phyloP scores from a whole-genome alignment of 371 early-diverging fungal species.

The Actinomortierella wolfii region DNA sequence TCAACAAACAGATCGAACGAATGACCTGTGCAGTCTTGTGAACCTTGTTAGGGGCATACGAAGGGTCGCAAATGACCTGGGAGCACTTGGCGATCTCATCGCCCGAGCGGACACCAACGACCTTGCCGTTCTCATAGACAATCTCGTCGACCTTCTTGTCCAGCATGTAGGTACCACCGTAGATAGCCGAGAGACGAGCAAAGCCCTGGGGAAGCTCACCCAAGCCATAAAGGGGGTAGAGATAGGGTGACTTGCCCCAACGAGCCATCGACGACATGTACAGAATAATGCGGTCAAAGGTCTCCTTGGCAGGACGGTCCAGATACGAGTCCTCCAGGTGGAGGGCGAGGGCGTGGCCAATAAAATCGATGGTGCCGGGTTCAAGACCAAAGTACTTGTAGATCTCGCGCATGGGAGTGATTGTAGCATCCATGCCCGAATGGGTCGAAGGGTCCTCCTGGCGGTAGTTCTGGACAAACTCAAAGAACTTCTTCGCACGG shows the following conservation, averaged over 20 bases:
- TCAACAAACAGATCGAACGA: conserved; percentile 94
- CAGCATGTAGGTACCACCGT: conserved; percentile 99
- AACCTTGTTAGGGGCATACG: conserved; percentile 84
- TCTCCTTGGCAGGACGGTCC: conserved; percentile 85
- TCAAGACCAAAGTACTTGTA: conserved; percentile 94
- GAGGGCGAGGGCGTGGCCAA: conserved; percentile 99
- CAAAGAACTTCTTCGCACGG: conserved; percentile 95
- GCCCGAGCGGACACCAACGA: conserved; percentile 89
- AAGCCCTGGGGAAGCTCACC: conserved; percentile 99
- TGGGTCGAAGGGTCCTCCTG: conserved; percentile 83
- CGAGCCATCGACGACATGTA: conserved; percentile 96
- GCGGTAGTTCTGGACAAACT: conserved; percentile 89
- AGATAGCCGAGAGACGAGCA: conserved; percentile 94
- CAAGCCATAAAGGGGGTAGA: conserved; percentile 99
- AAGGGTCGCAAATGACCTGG: conserved; percentile 95
- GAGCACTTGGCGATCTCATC: conserved; percentile 82
- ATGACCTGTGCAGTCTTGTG: conserved; percentile 86
- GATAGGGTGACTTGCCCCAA: conserved; percentile 98
- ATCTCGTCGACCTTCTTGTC: conserved; percentile 92
- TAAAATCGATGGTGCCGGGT: conserved; percentile 93
- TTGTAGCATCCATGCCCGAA: conserved; percentile 81
- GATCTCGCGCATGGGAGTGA: conserved; percentile 83
- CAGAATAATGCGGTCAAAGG: conserved; percentile 91
- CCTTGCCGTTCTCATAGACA: conserved; percentile 82
- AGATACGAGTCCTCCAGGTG: conserved; percentile 96